phyloP scores from a whole-genome alignment of 2,329 filamentous ascomycete species.

The Magnaporthales sp. region DNA sequence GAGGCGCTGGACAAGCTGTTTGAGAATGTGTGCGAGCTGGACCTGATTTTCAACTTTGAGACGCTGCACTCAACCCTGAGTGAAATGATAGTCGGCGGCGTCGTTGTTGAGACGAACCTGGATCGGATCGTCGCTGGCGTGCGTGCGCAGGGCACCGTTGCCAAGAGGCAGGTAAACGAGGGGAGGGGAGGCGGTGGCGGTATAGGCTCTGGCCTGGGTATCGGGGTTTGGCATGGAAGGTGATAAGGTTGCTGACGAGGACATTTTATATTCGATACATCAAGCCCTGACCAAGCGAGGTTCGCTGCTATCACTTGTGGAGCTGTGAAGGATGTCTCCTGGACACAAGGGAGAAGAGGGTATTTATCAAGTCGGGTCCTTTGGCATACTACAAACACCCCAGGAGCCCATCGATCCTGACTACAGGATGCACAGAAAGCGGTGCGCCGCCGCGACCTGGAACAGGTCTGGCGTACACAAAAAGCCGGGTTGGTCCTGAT shows the following conservation, averaged over 20 bases:
- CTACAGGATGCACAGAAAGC: neutral
- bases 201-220: conserved; percentile 41
- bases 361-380: neutral
- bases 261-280: neutral
- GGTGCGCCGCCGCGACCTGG: neutral
- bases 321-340: neutral
- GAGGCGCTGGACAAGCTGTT: conserved; percentile 91
- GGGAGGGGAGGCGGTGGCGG: conserved; percentile 31
- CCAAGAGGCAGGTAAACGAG: conserved; percentile 72
- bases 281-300: neutral
- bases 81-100: conserved; percentile 93
- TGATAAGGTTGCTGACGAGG: conserved; percentile 11
- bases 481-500: neutral
- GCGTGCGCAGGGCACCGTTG: conserved; percentile 64
- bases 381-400: neutral
- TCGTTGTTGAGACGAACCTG: conserved; percentile 86
- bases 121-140: conserved; percentile 86
- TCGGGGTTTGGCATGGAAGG: conserved; percentile 44
- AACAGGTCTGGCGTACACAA: neutral
- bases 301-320: neutral
- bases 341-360: neutral
- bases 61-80: conserved; percentile 82
- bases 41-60: conserved; percentile 99
- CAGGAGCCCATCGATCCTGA: neutral
- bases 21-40: conserved; percentile 96